Evolutionary conservation across 768 basidiomycete genomes (phyloP).

Genomic region (Sporobolomyces phaffii): DNA sequence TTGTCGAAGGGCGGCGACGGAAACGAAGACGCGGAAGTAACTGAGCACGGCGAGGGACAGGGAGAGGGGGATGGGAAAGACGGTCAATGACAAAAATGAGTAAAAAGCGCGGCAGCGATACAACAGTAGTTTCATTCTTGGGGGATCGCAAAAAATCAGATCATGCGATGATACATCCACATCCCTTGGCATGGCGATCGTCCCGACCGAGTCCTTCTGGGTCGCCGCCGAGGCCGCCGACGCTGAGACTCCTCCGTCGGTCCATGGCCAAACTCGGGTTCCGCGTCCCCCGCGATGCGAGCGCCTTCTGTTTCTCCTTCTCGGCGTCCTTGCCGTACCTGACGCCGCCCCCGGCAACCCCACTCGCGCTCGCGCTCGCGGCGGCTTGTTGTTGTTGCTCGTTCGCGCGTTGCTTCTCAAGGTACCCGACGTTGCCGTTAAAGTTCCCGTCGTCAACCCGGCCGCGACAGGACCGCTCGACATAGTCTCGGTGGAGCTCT

Average conservation of each 20-base stretch:
- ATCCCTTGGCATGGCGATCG: slow-evolving; percentile 12
- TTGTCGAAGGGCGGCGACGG: background rate
- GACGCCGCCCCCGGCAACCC: background rate
- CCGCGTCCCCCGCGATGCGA: background rate
- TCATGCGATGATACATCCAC: slow-evolving; percentile 17
- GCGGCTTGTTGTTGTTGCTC: background rate
- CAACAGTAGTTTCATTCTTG: background rate
- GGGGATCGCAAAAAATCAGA: too few species aligned
- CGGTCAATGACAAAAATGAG: background rate
- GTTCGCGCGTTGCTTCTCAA: background rate
- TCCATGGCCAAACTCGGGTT: slow-evolving; percentile 28
- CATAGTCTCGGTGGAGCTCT: background rate
- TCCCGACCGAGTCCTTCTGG: slow-evolving; percentile 5
- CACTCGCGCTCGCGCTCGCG: background rate
- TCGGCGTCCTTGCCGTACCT: slow-evolving; percentile 16
- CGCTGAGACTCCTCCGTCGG: slow-evolving; percentile 29
- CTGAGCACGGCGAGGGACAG: background rate
- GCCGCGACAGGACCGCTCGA: background rate
- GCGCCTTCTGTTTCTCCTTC: background rate
- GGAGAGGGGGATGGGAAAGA: background rate
- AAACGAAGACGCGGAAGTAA: background rate
- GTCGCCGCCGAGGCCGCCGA: slow-evolving; percentile 32
- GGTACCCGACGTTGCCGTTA: slow-evolving; percentile 17
- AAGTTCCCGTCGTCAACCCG: slow-evolving; percentile 15
- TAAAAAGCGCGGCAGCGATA: too few species aligned